Percentiles rank a stretch among this genome's conserved stretches.
Conservation (phyloP, 2,329 filamentous ascomycete species). For the Calonectria henricotiae region DNA sequence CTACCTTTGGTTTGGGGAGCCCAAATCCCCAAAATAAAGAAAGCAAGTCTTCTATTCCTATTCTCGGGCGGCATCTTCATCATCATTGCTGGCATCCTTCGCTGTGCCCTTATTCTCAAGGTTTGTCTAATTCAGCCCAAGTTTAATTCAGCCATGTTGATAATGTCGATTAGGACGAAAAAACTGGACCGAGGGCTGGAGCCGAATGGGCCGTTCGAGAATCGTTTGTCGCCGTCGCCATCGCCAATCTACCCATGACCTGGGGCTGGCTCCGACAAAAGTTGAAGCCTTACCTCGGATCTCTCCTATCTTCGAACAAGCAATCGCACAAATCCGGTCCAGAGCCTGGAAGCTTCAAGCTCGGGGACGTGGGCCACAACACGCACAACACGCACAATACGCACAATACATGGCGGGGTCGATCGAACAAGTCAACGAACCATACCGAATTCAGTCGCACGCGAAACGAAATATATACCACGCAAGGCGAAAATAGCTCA, state of each 20-base stretch:
- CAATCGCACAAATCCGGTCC: slow-evolving; percentile 7
- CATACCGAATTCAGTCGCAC: not conserved
- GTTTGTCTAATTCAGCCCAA: not conserved
- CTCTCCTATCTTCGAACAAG: slow-evolving; percentile 3
- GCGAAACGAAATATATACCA: slow-evolving; percentile 4
- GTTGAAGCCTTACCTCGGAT: slow-evolving; percentile 11
- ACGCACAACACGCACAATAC: not conserved
- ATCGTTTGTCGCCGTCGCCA: slow-evolving; percentile 16
- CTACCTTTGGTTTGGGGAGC: slow-evolving; percentile 18
- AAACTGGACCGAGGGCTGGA: slow-evolving; percentile 6
- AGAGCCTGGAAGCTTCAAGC: slow-evolving; percentile 13
- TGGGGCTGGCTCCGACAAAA: slow-evolving; percentile 16
- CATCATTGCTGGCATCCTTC: slow-evolving; percentile 16
- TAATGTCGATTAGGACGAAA: not conserved
- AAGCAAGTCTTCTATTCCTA: slow-evolving; percentile 8
- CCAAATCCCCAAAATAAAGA: slow-evolving; percentile 16
- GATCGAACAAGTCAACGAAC: not conserved
- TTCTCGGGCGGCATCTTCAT: slow-evolving; percentile 29
- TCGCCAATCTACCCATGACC: slow-evolving; percentile 18
- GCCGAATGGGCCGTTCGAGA: slow-evolving; percentile 20
- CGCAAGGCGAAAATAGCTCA: not conserved
- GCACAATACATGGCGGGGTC: not conserved
- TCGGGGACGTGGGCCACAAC: slow-evolving; percentile 2
- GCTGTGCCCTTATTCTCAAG: slow-evolving; percentile 15
- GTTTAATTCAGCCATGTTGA: not conserved